Evolutionary conservation across 2,329 filamentous ascomycete species (phyloP).

Genomic region (Phialophora tarda): DNA sequence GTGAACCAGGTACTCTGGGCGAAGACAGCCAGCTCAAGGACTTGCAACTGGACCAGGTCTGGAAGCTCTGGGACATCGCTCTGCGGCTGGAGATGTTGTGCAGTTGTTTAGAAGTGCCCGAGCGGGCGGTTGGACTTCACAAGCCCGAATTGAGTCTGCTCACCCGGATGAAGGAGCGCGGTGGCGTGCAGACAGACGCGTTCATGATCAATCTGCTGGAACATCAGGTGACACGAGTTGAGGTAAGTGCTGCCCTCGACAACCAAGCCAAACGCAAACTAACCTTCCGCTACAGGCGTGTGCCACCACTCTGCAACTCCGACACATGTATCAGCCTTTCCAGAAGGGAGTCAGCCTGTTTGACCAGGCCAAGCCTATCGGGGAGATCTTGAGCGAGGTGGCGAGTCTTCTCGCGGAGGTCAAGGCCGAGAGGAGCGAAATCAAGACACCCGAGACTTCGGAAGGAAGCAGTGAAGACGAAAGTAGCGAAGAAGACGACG

Average conservation of each 20-base stretch:
- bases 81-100: conserved; percentile 92
- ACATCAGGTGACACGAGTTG: conserved; percentile 93
- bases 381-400: conserved; percentile 62
- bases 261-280: conserved; percentile 36
- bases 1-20: conserved; percentile 65
- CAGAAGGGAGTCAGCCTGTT: conserved; percentile 66
- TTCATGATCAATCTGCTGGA: conserved; percentile 90
- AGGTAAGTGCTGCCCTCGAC: conserved; percentile 65
- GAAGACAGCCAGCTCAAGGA: conserved; percentile 67
- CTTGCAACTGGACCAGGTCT: conserved; percentile 83
- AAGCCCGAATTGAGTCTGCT: conserved; percentile 82
- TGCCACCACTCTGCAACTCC: conserved; percentile 76
- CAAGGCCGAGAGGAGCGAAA: conserved; percentile 11
- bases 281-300: conserved; percentile 68
- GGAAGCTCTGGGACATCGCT: conserved; percentile 87
- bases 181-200: conserved; percentile 84
- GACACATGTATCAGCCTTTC: conserved; percentile 77
- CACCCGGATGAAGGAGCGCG: conserved; percentile 72
- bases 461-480: conserved; percentile 19
- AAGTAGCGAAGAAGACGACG: background rate
- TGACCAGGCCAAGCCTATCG: conserved; percentile 78
- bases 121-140: conserved; percentile 64
- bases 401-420: conserved; percentile 25
- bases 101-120: conserved; percentile 76
- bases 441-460: conserved; percentile 25